Evolutionary conservation across 306 rosid species (phyloP), one percentile per base, ranked within the genome.

Genomic region (Vachellia pachyceras): DNA sequence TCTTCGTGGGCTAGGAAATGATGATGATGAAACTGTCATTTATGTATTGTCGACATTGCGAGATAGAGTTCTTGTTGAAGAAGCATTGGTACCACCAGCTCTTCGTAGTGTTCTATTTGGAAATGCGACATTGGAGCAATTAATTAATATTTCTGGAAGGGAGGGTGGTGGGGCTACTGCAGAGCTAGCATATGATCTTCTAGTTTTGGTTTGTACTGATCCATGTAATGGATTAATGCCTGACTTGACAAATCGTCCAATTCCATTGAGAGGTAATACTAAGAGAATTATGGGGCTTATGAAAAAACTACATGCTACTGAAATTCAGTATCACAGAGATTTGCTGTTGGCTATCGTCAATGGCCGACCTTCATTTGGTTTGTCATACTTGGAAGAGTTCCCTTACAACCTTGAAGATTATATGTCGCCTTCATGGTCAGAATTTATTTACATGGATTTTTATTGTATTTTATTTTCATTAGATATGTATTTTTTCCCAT

Each of bases 41-140:
- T 89, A 89, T 64, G 89, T 93, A 61, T 83, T 95, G 87, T 86
- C 90, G 35, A 91, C 97, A 39, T 82, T 95, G 83, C 69, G 86
- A 52, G 90, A 88, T 54, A 77, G 85, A 79, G 76, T 95, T 77
- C 92, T 95, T 45, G 92, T 93, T 8, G 86, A 80, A 13, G 91
- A 85, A 80, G 90, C 99, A 9, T 57, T 89, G 80, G 89, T 95
- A 66, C 87, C 97, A 1, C 97, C 95, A 5, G 87, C 89, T 22
- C 83, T 95, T 71, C 81, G 97, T 76, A 95, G 98, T 84, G 99
- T 95, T 75, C 81, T 95, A 60, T 95, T 95, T 79, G 98, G 98
- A 63, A 95, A 95, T 78, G 90, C n/a, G 49, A 86, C 96, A 18
- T 76, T 95, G 88, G 96, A 93, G 81, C 98, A 90, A 72, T 80